Evolutionary conservation across 176 grass and related monocot genomes (phyloP), one percentile per base, ranked within the genome.

Genomic region (Urochloa ruziziensis): DNA sequence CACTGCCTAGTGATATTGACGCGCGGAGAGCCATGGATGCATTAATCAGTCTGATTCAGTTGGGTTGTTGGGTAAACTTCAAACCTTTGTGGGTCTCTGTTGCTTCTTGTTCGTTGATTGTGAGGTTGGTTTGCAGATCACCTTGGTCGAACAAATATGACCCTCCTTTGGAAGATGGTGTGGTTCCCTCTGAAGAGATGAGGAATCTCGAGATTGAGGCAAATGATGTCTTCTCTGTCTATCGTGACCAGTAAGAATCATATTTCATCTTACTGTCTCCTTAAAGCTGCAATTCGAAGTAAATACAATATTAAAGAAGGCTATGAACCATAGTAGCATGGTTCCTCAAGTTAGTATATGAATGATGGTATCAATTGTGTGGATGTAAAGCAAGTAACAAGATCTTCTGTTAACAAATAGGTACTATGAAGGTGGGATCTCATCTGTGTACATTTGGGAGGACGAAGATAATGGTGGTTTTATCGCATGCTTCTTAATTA

Each of bases 351-450:
- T 57, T 29, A 54, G 12, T 29, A 40, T 30, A 28, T 18, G 34
- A 8, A 33, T 58, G 56, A 57, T 73, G 6, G 33, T 60, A 59
- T 80, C n/a, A 78, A 18, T 70, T 17, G 40, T 43, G 35, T 36
- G 28, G 25, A 59, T 72, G 23, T 29, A 37, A 77, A 80, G 58
- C 63, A 62, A 71, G 18, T 82, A 58, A 86, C n/a, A 73, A 48
- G 2, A 49, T 27, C 65, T 82, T 69, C 65, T 42, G 57, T 79
- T 81, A 52, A 78, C 63, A 75, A 59, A 59, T 92, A 99, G 97
- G 89, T 99, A 99, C 63, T 99, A 99, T 75, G 97, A 99, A 92
- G 97, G 97, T 80, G 93, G 93, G 36, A 91, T 99, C 53, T 94
- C 97, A 70, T 99, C 93, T 53, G 97, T 99, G 70, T 99, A 99